Evolutionary conservation across 306 rosid species (phyloP), one percentile per base, ranked within the genome.

Genomic region (Macrotyloma uniflorum): DNA sequence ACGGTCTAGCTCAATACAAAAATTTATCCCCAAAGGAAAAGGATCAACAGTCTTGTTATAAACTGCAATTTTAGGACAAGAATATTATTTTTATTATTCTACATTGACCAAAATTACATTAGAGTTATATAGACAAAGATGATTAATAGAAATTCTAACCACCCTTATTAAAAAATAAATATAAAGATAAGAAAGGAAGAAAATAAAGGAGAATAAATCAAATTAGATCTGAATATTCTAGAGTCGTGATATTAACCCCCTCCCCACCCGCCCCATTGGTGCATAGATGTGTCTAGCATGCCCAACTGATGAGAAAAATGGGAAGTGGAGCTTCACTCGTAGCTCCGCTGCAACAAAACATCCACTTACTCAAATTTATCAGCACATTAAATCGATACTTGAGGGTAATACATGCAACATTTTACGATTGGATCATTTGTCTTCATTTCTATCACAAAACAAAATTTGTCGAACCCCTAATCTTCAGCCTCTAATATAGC

Each of bases 381-480:
- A 28, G 57, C 73, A 78, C 46, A 62, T 53, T 55, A 75, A 86
- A 81, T 59, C n/a, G 42, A 78, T 24, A 28, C 64, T 50, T 8
- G 16, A 38, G n/a, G 63, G 69, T 54, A 67, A 83, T 79, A 73
- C 72, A 33, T n/a, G 77, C 38, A 43, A 66, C 9, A 72, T 12
- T 19, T 50, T 73, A 66, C n/a, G 30, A 14, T 72, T 23, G 45
- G 71, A 67, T 49, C 32, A 77, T 38, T 32, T 58, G 46, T 71
- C 50, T 38, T 71, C 67, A 47, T 28, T 78, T 80, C 28, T 51
- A 6, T 57, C 79, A 59, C 33, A 6, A 14, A 61, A 36, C 20
- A 68, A 54, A 64, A 49, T 40, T 58, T 67, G 63, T 50, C 62
- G 67, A 72, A 67, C 35, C 57, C 26, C 38, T 50, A 43, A 59